Conservation (phyloP, 2,329 filamentous ascomycete genomes). For the Stachybotrys chartarum region DNA sequence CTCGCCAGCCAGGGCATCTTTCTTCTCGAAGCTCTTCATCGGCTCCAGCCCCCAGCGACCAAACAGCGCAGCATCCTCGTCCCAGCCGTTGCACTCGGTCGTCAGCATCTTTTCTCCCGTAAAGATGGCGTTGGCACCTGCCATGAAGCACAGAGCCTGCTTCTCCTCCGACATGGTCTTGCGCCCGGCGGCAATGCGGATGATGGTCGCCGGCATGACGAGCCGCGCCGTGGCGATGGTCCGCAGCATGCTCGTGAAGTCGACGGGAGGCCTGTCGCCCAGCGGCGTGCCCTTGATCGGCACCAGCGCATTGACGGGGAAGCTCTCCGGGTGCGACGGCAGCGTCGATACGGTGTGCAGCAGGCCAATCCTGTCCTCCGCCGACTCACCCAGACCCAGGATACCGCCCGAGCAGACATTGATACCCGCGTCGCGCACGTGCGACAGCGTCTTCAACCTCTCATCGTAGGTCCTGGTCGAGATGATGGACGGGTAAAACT, state of each 20-base stretch:
- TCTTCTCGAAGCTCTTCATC: slow-evolving; percentile 53
- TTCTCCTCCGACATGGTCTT: slow-evolving; percentile 83
- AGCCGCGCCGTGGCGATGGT: slow-evolving; percentile 80
- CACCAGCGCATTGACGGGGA: slow-evolving; percentile 85
- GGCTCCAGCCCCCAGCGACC: slow-evolving; percentile 72
- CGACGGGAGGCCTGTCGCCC: slow-evolving; percentile 63
- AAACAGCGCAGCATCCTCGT: slow-evolving; percentile 81
- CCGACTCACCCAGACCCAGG: slow-evolving; percentile 72
- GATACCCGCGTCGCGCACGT: slow-evolving; percentile 80
- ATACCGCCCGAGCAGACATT: slow-evolving; percentile 90
- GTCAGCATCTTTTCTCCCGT: slow-evolving; percentile 95
- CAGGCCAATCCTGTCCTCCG: slow-evolving; percentile 73
- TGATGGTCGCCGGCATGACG: slow-evolving; percentile 78
- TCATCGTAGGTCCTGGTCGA: slow-evolving; percentile 84
- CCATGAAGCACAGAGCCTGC: slow-evolving; percentile 83
- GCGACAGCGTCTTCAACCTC: slow-evolving; percentile 67
- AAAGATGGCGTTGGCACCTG: slow-evolving; percentile 89
- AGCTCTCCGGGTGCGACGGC: slow-evolving; percentile 78
- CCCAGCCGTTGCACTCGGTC: slow-evolving; percentile 85
- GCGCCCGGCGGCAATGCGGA: slow-evolving; percentile 77
- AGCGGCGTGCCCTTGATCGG: slow-evolving; percentile 87
- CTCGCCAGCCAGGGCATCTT: too few relatives aligned
- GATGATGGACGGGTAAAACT: slow-evolving; percentile 83
- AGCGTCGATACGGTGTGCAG: slow-evolving; percentile 77
- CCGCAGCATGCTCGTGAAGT: slow-evolving; percentile 71